Base-by-base conservation (phyloP, 331 rosid genomes). In the Rosa hybrid region DNA sequence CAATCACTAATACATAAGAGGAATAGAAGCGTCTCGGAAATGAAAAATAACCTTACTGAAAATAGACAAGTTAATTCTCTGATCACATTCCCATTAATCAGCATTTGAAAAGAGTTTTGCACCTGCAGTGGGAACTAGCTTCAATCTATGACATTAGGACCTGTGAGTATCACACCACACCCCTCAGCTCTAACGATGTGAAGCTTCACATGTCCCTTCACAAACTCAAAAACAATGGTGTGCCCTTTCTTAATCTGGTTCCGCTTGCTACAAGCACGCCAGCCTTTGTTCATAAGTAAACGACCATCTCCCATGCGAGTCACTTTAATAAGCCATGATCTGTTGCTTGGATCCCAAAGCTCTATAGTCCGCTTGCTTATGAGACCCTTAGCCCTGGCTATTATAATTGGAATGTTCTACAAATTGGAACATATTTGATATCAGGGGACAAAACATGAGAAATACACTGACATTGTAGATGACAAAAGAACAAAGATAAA, bases 181-280 rank as follows among this genome's bases (percentile, higher is more conserved):
- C 34, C n/a, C 17, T 48, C 17, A 59, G 3, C 59, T 21, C 67
- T n/a, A 21, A 13, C 1, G 12, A 51, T 67, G 51, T 78, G 54
- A 51, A 78, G 56, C 38, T 78, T 12, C 9, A 39, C 39, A 68
- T 46, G 2, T 39, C 21, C 23, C 65, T 78, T 14, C 2, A 68
- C 53, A 78, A 34, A 78, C 75, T 78, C 68, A 42, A 68, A 68
- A 67, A 78, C 44, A 4, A 68, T 2, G 0, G 34, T 44, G 27
- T 78, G 64, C 38, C 75, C 75, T 13, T 12, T 13, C 30, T n/a
- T 2, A 13, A 78, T 51, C 64, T 21, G 49, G 74, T 78, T 78
- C 2, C 1, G 42, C 13, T 1, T 12, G 46, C 68, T n/a, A 7
- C 60, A 78, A 10, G 34, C 20, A 23, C 21, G 3, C 25, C 42